A percentile compares a stretch with the other conserved stretches of the same genome.
phyloP scores from a whole-genome alignment of 768 basidiomycete genomes.

The Podaxis sp. region DNA sequence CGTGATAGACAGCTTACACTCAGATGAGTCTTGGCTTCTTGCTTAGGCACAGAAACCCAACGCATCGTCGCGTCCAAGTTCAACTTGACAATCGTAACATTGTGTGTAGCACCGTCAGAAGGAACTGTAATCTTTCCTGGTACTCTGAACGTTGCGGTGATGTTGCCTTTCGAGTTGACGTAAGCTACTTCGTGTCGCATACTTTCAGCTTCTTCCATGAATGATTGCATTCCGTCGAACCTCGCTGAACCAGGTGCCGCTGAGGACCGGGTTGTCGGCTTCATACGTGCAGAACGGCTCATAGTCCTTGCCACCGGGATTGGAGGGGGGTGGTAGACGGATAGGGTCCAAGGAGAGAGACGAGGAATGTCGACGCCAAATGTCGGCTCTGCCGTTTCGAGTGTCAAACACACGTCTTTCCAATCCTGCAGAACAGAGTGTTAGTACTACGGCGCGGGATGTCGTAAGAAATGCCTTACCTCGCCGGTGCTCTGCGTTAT shows the following conservation, averaged over 20 bases:
- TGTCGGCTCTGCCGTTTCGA: slow-evolving; percentile 40
- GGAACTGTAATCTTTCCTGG: slow-evolving; percentile 40
- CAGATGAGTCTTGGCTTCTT: slow-evolving; percentile 32
- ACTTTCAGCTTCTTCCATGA: background rate
- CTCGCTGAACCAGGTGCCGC: background rate
- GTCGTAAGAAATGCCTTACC: slow-evolving; percentile 15
- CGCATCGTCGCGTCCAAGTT: slow-evolving; percentile 33
- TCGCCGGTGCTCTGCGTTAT: slow-evolving; percentile 41
- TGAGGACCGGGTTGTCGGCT: too few relatives aligned
- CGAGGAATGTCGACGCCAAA: slow-evolving; percentile 33
- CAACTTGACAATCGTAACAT: slow-evolving; percentile 35
- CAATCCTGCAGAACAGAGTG: slow-evolving; percentile 28
- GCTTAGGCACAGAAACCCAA: slow-evolving; percentile 39
- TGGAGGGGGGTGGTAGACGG: slow-evolving; percentile 16
- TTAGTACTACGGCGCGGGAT: background rate
- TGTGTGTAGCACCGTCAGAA: slow-evolving; percentile 34
- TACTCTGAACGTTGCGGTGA: slow-evolving; percentile 36
- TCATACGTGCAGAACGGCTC: background rate
- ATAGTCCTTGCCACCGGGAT: background rate
- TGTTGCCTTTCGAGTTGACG: slow-evolving; percentile 32
- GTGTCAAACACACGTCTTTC: slow-evolving; percentile 35
- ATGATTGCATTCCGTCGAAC: too few relatives aligned
- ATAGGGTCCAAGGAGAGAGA: slow-evolving; percentile 34
- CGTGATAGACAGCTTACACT: slow-evolving; percentile 22
- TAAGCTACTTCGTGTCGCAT: slow-evolving; percentile 19